Evolutionary conservation across 805 yeast genomes (phyloP).

Genomic region (Saccharomycopsis fermentans): DNA sequence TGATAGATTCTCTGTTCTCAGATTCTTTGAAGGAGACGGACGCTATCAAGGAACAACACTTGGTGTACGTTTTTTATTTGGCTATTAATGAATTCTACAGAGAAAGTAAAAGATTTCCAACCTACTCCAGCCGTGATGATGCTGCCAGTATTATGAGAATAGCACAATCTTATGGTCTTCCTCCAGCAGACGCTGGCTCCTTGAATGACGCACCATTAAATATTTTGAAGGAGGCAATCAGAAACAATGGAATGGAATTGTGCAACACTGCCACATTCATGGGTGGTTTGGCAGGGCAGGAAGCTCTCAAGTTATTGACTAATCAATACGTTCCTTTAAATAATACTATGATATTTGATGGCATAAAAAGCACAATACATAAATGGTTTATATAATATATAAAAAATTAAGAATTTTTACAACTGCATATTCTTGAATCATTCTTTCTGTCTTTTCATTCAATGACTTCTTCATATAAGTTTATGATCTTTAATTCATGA

Average conservation of each 20-base stretch:
- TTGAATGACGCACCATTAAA: not conserved
- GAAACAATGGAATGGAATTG: constrained; percentile 34
- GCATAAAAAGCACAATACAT: constrained; percentile 42
- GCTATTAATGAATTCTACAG: constrained; percentile 18
- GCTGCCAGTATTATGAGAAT: not conserved
- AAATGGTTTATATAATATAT: constrained; percentile 22
- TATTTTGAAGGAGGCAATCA: constrained; percentile 30
- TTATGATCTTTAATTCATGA: no score
- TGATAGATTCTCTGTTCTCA: not conserved
- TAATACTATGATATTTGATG: constrained; percentile 65
- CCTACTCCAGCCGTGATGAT: not conserved
- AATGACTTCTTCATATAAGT: no score
- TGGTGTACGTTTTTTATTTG: constrained; percentile 13
- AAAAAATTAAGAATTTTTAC: no score
- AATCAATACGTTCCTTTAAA: constrained; percentile 74
- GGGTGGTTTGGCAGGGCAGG: constrained; percentile 86
- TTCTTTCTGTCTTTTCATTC: no score
- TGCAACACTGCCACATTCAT: constrained; percentile 56
- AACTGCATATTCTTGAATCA: no score
- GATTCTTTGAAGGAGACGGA: not conserved
- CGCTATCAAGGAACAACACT: not conserved
- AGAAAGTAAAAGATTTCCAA: constrained; percentile 13
- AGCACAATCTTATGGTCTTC: not conserved
- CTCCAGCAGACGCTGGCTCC: not conserved
- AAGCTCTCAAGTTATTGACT: constrained; percentile 62